Percentiles rank a stretch among this genome's conserved stretches.
Evolutionary conservation across 768 basidiomycete genomes (phyloP).

Genomic region (Phallus indusiatus): DNA sequence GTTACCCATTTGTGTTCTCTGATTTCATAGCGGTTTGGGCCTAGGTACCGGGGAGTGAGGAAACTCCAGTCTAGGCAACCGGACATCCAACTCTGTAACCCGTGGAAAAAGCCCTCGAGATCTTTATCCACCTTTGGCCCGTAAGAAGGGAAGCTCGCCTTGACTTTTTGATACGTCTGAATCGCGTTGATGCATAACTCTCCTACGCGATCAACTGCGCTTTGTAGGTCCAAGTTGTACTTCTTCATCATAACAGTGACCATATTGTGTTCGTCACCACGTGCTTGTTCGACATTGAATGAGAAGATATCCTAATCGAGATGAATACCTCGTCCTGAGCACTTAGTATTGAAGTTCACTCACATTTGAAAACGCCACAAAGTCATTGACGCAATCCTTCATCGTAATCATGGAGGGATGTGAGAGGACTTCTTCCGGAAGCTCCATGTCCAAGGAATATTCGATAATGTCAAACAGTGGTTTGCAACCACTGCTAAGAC

Average conservation of each 20-base stretch:
- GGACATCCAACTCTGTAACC: not conserved
- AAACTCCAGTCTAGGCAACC: not conserved
- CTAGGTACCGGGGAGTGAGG: not conserved
- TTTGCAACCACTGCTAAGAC: conserved; percentile 41
- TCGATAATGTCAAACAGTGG: conserved; percentile 44
- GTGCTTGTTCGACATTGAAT: conserved; percentile 75
- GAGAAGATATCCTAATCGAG: conserved; percentile 67
- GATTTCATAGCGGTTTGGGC: not conserved
- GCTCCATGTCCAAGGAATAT: conserved; percentile 40
- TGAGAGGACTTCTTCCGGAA: conserved; percentile 38
- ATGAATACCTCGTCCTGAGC: not conserved
- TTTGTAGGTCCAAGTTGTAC: conserved; percentile 58
- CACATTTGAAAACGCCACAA: not conserved
- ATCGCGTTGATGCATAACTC: conserved; percentile 1
- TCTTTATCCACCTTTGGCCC: not conserved
- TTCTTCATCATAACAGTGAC: conserved; percentile 70
- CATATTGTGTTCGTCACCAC: conserved; percentile 80
- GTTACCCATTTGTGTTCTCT: not conserved
- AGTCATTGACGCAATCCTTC: conserved; percentile 3
- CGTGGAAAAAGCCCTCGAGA: not conserved
- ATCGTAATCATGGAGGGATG: conserved; percentile 10
- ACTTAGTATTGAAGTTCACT: not conserved
- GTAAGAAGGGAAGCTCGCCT: not conserved
- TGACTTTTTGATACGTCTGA: not conserved
- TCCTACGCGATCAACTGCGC: conserved; percentile 42